Conservation (phyloP, 805 yeast species). For the Saitoella complicata region DNA sequence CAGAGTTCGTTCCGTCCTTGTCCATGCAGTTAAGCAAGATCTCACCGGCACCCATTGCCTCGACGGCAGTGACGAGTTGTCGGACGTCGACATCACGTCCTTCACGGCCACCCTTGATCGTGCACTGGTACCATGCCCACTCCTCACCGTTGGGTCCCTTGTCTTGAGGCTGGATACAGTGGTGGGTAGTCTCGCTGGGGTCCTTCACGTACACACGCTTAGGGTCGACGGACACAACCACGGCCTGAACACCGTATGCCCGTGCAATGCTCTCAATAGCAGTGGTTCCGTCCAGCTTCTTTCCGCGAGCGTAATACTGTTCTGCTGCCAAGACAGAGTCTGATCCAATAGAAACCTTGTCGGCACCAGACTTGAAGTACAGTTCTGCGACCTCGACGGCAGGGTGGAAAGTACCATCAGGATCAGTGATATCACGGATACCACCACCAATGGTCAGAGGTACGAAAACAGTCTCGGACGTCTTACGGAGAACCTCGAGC, state of each 20-base stretch:
- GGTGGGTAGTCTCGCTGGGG: slow-evolving; percentile 46
- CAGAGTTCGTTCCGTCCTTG: slow-evolving; percentile 91
- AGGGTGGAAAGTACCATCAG: slow-evolving; percentile 60
- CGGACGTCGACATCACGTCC: slow-evolving; percentile 77
- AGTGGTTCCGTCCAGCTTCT: slow-evolving; percentile 48
- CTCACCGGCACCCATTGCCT: slow-evolving; percentile 92
- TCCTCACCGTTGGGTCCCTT: slow-evolving; percentile 83
- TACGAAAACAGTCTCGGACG: slow-evolving; percentile 85
- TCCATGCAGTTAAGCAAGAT: slow-evolving; percentile 85
- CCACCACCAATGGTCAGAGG: slow-evolving; percentile 99
- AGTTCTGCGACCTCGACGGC: slow-evolving; percentile 83
- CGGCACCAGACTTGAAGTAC: slow-evolving; percentile 94
- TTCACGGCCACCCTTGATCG: slow-evolving; percentile 93
- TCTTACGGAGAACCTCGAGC: slow-evolving; percentile 68
- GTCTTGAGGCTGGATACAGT: slow-evolving; percentile 41
- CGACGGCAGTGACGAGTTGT: slow-evolving; percentile 79
- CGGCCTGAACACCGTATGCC: slow-evolving; percentile 93
- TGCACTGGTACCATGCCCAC: slow-evolving; percentile 87
- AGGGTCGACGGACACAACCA: slow-evolving; percentile 96
- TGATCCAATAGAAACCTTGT: slow-evolving; percentile 93
- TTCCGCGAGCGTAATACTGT: slow-evolving; percentile 44
- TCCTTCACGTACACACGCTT: slow-evolving; percentile 60
- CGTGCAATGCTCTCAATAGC: slow-evolving; percentile 89
- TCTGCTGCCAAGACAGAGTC: slow-evolving; percentile 93
- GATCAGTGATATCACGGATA: slow-evolving; percentile 76